A percentile compares a stretch with the other conserved stretches of the same genome.
Evolutionary conservation across 495 filamentous ascomycete genomes (phyloP).

Genomic region (Amniculicola lignicola): DNA sequence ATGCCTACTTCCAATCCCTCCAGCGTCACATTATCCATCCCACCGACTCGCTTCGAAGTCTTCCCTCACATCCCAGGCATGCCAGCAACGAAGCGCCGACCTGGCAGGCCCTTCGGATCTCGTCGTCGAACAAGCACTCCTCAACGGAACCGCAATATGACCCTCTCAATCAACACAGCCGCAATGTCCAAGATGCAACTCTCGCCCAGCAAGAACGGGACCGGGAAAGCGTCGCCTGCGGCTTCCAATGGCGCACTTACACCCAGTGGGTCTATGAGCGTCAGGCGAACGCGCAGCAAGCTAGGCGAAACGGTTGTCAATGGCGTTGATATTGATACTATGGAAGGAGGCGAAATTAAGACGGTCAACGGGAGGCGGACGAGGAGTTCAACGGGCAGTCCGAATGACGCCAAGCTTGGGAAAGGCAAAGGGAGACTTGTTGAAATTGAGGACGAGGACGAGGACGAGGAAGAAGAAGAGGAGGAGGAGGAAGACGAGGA

Average conservation of each 20-base stretch:
- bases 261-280: constrained; percentile 14
- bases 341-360: constrained; percentile 24
- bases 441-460: constrained; percentile 10
- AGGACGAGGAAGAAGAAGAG: constrained; percentile 29
- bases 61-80: constrained; percentile 71
- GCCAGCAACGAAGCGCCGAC: constrained; percentile 44
- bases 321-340: constrained; percentile 25
- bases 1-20: constrained; percentile 14
- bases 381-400: constrained; percentile 23
- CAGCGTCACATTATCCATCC: constrained; percentile 52
- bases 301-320: constrained; percentile 37
- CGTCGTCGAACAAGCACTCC: constrained; percentile 34
- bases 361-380: constrained; percentile 21
- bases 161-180: constrained; percentile 23
- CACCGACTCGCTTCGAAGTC: constrained; percentile 76
- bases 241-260: constrained; percentile 22
- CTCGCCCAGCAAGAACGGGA: constrained; percentile 15
- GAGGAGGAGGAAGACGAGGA: constrained; percentile 25
- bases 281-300: constrained; percentile 42
- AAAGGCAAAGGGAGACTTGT: constrained; percentile 24
- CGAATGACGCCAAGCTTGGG: constrained; percentile 1
- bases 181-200: constrained; percentile 15
- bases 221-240: constrained; percentile 25
- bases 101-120: constrained; percentile 48
- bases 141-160: constrained; percentile 12